A percentile compares a stretch with the other conserved stretches of the same genome.
phyloP scores from a whole-genome alignment of 2,329 filamentous ascomycete genomes.

The Sporothrix globosa region DNA sequence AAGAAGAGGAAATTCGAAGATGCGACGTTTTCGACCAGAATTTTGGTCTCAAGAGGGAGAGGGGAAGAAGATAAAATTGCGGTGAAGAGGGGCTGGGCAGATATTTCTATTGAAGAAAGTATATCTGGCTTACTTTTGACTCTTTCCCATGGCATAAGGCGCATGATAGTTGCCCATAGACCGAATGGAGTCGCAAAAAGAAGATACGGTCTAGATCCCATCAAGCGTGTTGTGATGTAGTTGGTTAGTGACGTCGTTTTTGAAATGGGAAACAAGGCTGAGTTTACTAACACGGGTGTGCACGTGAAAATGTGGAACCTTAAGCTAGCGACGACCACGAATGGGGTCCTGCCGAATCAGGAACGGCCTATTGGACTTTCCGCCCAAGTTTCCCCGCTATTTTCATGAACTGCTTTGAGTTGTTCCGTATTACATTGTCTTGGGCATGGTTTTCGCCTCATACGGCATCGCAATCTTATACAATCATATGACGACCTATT shows the following conservation, averaged over 20 bases:
- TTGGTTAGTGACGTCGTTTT: background rate
- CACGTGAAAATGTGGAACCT: slow-evolving; percentile 22
- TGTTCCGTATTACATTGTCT: background rate
- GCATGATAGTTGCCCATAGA: background rate
- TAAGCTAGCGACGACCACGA: too few species aligned
- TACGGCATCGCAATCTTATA: background rate
- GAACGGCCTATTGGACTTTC: slow-evolving; percentile 6
- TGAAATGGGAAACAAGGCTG: background rate
- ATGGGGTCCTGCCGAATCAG: slow-evolving; percentile 29
- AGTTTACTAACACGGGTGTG: background rate
- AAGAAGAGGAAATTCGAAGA: background rate
- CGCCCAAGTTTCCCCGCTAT: slow-evolving; percentile 21
- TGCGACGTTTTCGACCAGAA: background rate
- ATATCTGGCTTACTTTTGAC: background rate
- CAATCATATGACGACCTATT: background rate
- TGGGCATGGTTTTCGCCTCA: slow-evolving; percentile 4
- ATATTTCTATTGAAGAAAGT: background rate
- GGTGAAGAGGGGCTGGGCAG: background rate
- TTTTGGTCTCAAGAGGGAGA: background rate
- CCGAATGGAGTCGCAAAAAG: background rate
- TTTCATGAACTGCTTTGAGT: background rate
- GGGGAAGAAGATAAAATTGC: background rate
- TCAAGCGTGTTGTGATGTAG: background rate
- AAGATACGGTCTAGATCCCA: background rate
- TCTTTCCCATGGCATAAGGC: background rate